A percentile compares a stretch with the other conserved stretches of the same genome.
phyloP scores from a whole-genome alignment of 2,329 filamentous ascomycete genomes.

The Huntiella abstrusa region DNA sequence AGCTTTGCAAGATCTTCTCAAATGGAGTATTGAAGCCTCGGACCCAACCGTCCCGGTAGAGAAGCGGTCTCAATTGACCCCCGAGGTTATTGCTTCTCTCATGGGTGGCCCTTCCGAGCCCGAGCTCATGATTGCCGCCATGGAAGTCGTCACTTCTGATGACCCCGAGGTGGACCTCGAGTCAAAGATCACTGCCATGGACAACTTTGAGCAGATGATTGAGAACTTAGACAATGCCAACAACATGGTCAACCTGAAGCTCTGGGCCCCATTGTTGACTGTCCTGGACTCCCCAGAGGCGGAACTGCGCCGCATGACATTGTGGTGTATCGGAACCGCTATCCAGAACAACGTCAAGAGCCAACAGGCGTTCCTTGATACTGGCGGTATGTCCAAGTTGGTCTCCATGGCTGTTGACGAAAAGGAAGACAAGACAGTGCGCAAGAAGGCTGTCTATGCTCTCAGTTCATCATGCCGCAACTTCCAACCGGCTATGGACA shows the following conservation, averaged over 20 bases:
- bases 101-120: conserved; percentile 79
- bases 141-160: conserved; percentile 50
- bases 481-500: conserved; percentile 66
- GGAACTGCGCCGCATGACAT: conserved; percentile 65
- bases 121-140: conserved; percentile 73
- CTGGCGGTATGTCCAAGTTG: conserved; percentile 52
- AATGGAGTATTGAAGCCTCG: conserved; percentile 48
- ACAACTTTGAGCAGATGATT: conserved; percentile 87
- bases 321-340: conserved; percentile 87
- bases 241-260: conserved; percentile 57
- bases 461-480: conserved; percentile 75
- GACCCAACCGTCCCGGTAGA: conserved; percentile 18
- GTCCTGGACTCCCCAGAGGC: conserved; percentile 48
- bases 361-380: conserved; percentile 49
- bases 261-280: conserved; percentile 66
- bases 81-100: conserved; percentile 53
- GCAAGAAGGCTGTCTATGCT: conserved; percentile 78
- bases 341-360: conserved; percentile 87
- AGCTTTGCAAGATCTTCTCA: conserved; percentile 55
- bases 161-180: conserved; percentile 47
- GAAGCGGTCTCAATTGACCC: conserved; percentile 33
- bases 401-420: conserved; percentile 43
- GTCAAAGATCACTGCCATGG: conserved; percentile 67
- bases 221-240: conserved; percentile 94
- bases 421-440: conserved; percentile 41